Conservation (phyloP, 1,284 basidiomycete genomes). For the Rhodotorula sp. region DNA sequence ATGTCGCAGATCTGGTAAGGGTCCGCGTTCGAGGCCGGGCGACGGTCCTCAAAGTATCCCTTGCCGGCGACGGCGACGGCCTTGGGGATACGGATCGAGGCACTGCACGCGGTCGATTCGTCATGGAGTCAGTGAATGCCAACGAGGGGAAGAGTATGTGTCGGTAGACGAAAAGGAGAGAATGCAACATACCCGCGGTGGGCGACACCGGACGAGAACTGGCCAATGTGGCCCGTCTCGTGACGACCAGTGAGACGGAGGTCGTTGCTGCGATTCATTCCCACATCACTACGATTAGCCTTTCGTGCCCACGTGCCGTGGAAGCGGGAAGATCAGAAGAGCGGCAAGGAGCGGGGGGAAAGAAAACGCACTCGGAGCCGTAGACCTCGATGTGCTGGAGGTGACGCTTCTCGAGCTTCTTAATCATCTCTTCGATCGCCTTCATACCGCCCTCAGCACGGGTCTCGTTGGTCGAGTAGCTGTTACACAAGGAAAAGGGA, state of each 20-base stretch:
- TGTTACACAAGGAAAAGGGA: slow-evolving; percentile 57
- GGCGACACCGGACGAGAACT: slow-evolving; percentile 74
- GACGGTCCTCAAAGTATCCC: slow-evolving; percentile 81
- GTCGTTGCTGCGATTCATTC: slow-evolving; percentile 61
- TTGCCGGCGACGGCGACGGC: slow-evolving; percentile 47
- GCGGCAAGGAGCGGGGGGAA: too few species aligned
- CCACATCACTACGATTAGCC: not conserved
- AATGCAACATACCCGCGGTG: slow-evolving; percentile 10
- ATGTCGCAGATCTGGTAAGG: slow-evolving; percentile 59
- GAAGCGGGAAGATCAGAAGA: not conserved
- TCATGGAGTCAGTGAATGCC: not conserved
- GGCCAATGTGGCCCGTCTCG: slow-evolving; percentile 93
- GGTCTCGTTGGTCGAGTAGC: slow-evolving; percentile 89
- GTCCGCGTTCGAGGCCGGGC: slow-evolving; percentile 92
- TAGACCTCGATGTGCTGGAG: slow-evolving; percentile 80
- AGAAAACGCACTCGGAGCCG: slow-evolving; percentile 53
- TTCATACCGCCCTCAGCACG: slow-evolving; percentile 92
- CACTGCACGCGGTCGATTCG: not conserved
- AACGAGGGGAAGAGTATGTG: too few species aligned
- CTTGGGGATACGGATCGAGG: slow-evolving; percentile 68
- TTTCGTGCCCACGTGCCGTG: not conserved
- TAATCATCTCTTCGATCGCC: slow-evolving; percentile 88
- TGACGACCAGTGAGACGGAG: slow-evolving; percentile 87
- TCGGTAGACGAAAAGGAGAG: too few species aligned
- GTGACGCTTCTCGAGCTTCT: slow-evolving; percentile 53